These are phyloP conservation scores for Cytospora leucostoma DNA, from an alignment of 2,329 filamentous ascomycete genomes.

Conservation along the genomic window DNA sequence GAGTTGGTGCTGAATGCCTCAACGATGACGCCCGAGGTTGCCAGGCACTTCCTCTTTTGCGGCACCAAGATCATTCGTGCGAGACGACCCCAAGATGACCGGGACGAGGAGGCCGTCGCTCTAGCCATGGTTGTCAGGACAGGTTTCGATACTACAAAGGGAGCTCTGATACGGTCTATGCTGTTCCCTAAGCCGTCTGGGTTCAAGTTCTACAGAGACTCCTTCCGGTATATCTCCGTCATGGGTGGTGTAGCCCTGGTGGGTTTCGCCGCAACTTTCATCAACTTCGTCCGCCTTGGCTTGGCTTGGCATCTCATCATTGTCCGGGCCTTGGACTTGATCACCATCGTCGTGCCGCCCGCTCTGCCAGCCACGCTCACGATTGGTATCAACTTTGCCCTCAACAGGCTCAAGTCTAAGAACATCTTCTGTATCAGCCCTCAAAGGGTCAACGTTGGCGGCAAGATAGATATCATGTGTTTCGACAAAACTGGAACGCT, in stretches of 20 bases:
- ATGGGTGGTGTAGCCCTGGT: slow-evolving; percentile 86
- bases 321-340: slow-evolving; percentile 87
- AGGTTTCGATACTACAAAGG: slow-evolving; percentile 97
- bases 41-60: slow-evolving; percentile 88
- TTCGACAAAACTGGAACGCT: slow-evolving; percentile 99
- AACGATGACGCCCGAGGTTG: slow-evolving; percentile 79
- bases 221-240: slow-evolving; percentile 95
- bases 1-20: slow-evolving; percentile 77
- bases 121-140: slow-evolving; percentile 91
- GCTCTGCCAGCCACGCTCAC: slow-evolving; percentile 92
- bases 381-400: slow-evolving; percentile 94
- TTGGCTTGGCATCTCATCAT: slow-evolving; percentile 89
- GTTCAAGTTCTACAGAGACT: slow-evolving; percentile 98
- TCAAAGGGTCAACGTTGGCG: slow-evolving; percentile 93
- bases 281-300: slow-evolving; percentile 87
- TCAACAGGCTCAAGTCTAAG: slow-evolving; percentile 81
- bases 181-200: slow-evolving; percentile 97
- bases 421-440: slow-evolving; percentile 98
- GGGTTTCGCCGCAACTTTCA: slow-evolving; percentile 86
- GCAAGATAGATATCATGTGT: slow-evolving; percentile 93
- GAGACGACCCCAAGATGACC: slow-evolving; percentile 80
- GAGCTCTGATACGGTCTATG: slow-evolving; percentile 94
- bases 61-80: slow-evolving; percentile 95
- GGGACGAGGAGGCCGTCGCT: slow-evolving; percentile 84
- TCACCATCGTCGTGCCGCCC: slow-evolving; percentile 96